Conservation (phyloP, 371 early-diverging fungal species). For the Umbelopsis sp. region DNA sequence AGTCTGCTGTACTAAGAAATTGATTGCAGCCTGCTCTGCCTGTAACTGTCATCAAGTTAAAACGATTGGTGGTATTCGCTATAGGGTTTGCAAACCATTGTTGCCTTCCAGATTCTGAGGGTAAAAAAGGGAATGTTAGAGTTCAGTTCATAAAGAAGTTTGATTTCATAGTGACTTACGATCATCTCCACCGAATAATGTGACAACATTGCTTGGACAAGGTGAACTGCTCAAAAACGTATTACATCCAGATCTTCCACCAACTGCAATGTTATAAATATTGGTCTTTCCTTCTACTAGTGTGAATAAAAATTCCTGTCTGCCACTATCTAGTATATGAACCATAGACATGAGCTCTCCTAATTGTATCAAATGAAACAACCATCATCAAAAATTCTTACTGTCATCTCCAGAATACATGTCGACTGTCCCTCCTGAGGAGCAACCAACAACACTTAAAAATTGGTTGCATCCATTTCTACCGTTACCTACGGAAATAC, state of each 20-base stretch:
- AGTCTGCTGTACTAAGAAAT: conserved; percentile 16
- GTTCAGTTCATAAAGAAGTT: neutral
- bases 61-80: neutral
- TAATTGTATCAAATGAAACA: neutral
- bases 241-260: neutral
- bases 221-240: neutral
- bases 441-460: neutral
- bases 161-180: neutral
- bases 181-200: conserved; percentile 1
- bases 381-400: neutral
- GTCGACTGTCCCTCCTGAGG: neutral
- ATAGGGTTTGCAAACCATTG: neutral
- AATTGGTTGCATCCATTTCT: conserved; percentile 12
- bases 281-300: neutral
- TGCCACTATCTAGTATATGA: neutral
- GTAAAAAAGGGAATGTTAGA: neutral
- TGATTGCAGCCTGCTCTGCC: conserved; percentile 3
- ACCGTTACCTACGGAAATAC: neutral
- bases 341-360: neutral
- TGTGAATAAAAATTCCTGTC: neutral
- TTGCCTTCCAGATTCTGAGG: conserved; percentile 1
- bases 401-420: conserved; percentile 4
- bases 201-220: neutral
- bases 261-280: neutral
- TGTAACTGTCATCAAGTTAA: neutral